Evolutionary conservation across 2,329 filamentous ascomycete genomes (phyloP).

Genomic region (Ophiostoma perfectum): DNA sequence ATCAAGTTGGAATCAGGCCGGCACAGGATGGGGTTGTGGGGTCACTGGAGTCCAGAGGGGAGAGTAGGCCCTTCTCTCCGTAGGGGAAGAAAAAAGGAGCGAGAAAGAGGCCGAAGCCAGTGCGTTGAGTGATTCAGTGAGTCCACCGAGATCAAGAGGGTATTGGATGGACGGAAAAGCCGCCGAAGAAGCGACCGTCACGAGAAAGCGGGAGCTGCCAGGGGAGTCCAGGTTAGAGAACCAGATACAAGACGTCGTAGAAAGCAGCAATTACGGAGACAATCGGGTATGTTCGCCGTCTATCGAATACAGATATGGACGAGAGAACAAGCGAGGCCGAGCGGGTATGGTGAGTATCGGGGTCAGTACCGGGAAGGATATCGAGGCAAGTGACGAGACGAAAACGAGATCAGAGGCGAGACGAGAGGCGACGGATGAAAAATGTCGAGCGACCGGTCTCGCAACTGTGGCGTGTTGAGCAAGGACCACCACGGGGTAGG

Average conservation of each 20-base stretch:
- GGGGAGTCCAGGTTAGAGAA: not conserved
- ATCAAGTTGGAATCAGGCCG: slow-evolving; percentile 5
- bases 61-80: slow-evolving; percentile 16
- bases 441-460: not conserved
- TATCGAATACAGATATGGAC: slow-evolving; percentile 9
- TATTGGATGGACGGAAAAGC: not conserved
- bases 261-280: not conserved
- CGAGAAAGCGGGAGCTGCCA: not conserved
- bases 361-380: not conserved
- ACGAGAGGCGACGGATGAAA: not conserved
- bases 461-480: not conserved
- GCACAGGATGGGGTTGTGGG: slow-evolving; percentile 1
- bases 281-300: not conserved
- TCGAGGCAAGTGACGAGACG: not conserved
- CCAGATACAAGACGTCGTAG: not conserved
- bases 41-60: slow-evolving; percentile 13
- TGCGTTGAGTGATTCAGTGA: not conserved
- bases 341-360: not conserved
- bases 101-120: slow-evolving; percentile 15
- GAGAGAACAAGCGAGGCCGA: slow-evolving; percentile 9
- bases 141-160: slow-evolving; percentile 11
- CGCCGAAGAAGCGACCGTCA: slow-evolving; percentile 7
- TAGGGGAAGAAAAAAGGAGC: slow-evolving; percentile 14
- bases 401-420: not conserved
- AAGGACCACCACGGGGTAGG: slow-evolving; percentile 7